Percentiles rank a stretch among this genome's conserved stretches.
Evolutionary conservation across 2,329 filamentous ascomycete genomes (phyloP).

Genomic region (Talaromyces sp.): DNA sequence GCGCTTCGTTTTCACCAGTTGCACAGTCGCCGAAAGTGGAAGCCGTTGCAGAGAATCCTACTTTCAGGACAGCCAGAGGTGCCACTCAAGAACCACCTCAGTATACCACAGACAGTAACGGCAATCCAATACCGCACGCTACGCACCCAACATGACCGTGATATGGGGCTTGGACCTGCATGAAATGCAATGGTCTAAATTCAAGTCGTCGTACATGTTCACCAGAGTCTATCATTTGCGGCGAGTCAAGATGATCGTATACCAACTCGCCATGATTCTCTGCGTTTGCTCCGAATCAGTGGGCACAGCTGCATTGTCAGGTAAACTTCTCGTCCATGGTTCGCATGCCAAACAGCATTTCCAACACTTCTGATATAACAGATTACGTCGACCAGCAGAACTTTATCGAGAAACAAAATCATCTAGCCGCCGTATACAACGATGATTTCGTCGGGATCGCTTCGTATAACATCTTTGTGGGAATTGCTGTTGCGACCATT

Average conservation of each 20-base stretch:
- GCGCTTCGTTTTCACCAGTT: neutral
- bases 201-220: slow-evolving; percentile 58
- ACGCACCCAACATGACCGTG: slow-evolving; percentile 37
- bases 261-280: slow-evolving; percentile 58
- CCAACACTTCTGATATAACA: slow-evolving; percentile 21
- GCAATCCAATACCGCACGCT: neutral
- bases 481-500: slow-evolving; percentile 56
- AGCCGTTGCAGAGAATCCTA: neutral
- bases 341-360: neutral
- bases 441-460: slow-evolving; percentile 55
- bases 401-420: slow-evolving; percentile 41
- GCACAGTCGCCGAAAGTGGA: neutral
- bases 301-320: slow-evolving; percentile 54
- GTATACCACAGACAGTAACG: neutral
- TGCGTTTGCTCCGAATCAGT: slow-evolving; percentile 57
- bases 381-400: slow-evolving; percentile 56
- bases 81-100: neutral
- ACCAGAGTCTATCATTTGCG: slow-evolving; percentile 54
- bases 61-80: neutral
- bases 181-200: slow-evolving; percentile 58
- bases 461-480: slow-evolving; percentile 58
- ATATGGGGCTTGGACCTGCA: slow-evolving; percentile 58
- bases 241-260: slow-evolving; percentile 58
- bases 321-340: slow-evolving; percentile 32
- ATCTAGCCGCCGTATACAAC: slow-evolving; percentile 48